Evolutionary conservation across 306 rosid species (phyloP), one percentile per base, ranked within the genome.

Genomic region (Cucumis melo): DNA sequence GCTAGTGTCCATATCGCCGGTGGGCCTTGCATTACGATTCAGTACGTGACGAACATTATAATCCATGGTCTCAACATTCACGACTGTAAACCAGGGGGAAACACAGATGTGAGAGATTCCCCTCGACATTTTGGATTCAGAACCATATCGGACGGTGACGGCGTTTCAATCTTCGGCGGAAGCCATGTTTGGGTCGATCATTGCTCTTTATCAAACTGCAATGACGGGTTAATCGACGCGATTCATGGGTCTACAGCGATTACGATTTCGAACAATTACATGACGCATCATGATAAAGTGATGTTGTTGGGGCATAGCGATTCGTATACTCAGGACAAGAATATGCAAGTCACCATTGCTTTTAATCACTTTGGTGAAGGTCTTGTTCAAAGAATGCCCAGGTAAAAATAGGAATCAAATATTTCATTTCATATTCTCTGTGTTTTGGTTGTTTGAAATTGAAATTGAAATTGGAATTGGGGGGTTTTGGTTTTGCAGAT

Each of bases 321-420:
- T 57, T 21, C 92, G 8, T 94, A 86, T 29, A 90, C 93, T 1
- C 88, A 94, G 16, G 98, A 94, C 86, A 90, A 87, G 89, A 86
- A 81, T 87, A 94, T 91, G 98, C 98, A 94, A 14, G 92, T 91
- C 80, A 94, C 98, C 0, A 91, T 94, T 8, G 98, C 98, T 36
- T 94, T 94, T 57, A 94, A 94, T 61, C 98, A 94, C 85, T 94
- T 94, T 54, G 98, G 98, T 1, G 98, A 94, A 87, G 98, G 99
- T 0, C 92, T 94, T 0, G 97, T 94, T 50, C 99, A 94, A 50
- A 86, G 99, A 77, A 94, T 94, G 99, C 99, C 99, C 54, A 92
- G 98, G 97, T 90, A 92, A 85, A 51, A 5, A 8, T 19, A 55
- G 1, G 1, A 53, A 16, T 61, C 27, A 13, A 14, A 61, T 46